Base-by-base conservation (phyloP, 1,284 basidiomycete genomes). In the Rhodotorula sp. region DNA sequence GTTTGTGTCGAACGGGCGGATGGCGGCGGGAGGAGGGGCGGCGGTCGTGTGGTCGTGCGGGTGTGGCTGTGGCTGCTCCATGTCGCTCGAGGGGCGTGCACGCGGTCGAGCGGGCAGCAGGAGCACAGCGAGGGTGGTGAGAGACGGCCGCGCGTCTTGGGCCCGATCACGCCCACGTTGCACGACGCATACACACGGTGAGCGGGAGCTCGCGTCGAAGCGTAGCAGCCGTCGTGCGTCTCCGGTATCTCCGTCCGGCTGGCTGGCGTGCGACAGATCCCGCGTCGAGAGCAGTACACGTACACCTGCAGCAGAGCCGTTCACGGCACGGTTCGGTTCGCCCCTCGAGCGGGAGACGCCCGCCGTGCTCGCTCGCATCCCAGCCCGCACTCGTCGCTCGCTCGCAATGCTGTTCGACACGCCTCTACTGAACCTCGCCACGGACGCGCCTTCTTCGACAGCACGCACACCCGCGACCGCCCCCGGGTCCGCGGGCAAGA, bases 351-450 rank as follows among this genome's bases (percentile, higher is more conserved):
- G n/a, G n/a, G n/a, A n/a, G n/a, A n/a, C n/a, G n/a, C n/a, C n/a
- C n/a, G n/a, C n/a, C n/a, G n/a, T n/a, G n/a, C n/a, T n/a, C n/a
- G n/a, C n/a, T n/a, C n/a, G n/a, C n/a, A n/a, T n/a, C n/a, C n/a
- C n/a, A n/a, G n/a, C n/a, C 28, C n/a, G 34, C 56, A 9, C 56
- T 9, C 24, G 8, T 5, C 34, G 34, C 34, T 34, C 34, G 8
- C 37, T 13, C 55, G 11, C 15, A 13, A 71, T 75, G 71, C 61
- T 75, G 9, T 75, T 75, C 65, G 73, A 75, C 63, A 75, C 73
- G 2, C 73, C 73, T 6, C 34, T 65, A 24, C 63, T 71, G 62
- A 31, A 66, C 61, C 48, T 64, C 61, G 18, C 59, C 2, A 56
- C 61, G n/a, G 44, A 52, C 13, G 55, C 67, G 8, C 30, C 66